Percentiles rank a stretch among this genome's conserved stretches.
Evolutionary conservation across 2,329 filamentous ascomycete genomes (phyloP).

Genomic region (Colletotrichum sp.): DNA sequence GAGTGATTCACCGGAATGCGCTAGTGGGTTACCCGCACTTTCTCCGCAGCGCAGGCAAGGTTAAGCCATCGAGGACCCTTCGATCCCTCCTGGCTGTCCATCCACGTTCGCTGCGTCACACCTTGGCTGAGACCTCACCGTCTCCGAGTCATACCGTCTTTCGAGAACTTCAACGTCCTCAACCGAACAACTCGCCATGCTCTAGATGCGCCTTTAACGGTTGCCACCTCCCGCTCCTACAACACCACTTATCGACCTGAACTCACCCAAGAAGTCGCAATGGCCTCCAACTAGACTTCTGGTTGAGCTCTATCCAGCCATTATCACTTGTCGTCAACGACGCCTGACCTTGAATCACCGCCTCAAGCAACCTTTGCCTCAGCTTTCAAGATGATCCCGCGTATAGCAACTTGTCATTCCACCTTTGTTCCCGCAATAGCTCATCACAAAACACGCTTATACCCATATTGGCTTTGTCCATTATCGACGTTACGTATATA

Average conservation of each 20-base stretch:
- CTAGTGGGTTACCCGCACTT: conserved; percentile 7
- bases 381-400: conserved; percentile 19
- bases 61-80: neutral
- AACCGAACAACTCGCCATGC: neutral
- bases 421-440: conserved; percentile 8
- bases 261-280: neutral
- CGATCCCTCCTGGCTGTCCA: neutral
- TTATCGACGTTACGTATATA: neutral
- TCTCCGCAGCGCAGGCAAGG: conserved; percentile 14
- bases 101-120: conserved; percentile 11
- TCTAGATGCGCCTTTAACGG: neutral
- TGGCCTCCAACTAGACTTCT: conserved; percentile 10
- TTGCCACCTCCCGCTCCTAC: neutral
- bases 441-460: neutral
- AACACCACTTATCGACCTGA: neutral
- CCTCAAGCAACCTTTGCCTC: neutral
- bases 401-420: conserved; percentile 11
- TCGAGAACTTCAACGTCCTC: neutral
- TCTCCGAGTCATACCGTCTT: conserved; percentile 3
- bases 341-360: neutral
- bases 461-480: neutral
- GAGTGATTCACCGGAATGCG: neutral
- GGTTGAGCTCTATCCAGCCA: neutral
- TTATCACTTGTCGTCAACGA: neutral
- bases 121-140: conserved; percentile 1